phyloP scores from a whole-genome alignment of 768 basidiomycete species.

The Tephrocybe sp. region DNA sequence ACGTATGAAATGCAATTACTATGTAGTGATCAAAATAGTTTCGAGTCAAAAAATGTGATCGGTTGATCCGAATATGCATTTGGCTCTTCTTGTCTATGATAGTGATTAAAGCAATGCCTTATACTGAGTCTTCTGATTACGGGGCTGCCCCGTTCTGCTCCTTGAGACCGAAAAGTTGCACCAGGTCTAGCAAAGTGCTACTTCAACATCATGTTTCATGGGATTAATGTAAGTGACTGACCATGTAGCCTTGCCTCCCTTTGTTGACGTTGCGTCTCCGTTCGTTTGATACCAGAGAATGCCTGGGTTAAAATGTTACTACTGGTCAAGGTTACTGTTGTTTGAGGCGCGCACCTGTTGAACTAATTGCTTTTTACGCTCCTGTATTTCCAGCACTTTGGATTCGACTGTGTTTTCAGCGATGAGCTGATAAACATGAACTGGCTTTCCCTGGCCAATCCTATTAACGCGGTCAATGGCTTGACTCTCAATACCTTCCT shows the following conservation, averaged over 20 bases:
- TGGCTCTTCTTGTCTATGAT: too few species aligned
- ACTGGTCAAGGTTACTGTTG: neutral
- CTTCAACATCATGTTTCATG: neutral
- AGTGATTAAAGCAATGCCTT: too few species aligned
- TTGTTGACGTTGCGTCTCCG: conserved; percentile 73
- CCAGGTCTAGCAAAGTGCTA: conserved; percentile 44
- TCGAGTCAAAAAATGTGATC: too few species aligned
- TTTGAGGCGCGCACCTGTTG: conserved; percentile 52
- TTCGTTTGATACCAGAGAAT: conserved; percentile 79
- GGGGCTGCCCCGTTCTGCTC: conserved; percentile 9
- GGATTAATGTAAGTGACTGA: conserved; percentile 22
- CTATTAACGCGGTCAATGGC: conserved; percentile 82
- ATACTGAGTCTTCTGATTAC: too few species aligned
- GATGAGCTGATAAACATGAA: conserved; percentile 88
- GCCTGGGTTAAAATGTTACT: conserved; percentile 48
- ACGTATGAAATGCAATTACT: too few species aligned
- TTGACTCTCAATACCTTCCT: conserved; percentile 85
- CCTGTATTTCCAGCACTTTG: conserved; percentile 87
- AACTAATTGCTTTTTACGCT: conserved; percentile 77
- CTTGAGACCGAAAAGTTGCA: conserved; percentile 54
- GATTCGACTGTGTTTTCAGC: conserved; percentile 89
- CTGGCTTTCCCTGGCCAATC: conserved; percentile 81
- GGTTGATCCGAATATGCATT: too few species aligned
- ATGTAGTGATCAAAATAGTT: too few species aligned
- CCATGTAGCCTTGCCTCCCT: conserved; percentile 84